Percentiles rank a stretch among this genome's conserved stretches.
Conservation (phyloP, 208 protist genomes). For the Phytomonas sp. region DNA sequence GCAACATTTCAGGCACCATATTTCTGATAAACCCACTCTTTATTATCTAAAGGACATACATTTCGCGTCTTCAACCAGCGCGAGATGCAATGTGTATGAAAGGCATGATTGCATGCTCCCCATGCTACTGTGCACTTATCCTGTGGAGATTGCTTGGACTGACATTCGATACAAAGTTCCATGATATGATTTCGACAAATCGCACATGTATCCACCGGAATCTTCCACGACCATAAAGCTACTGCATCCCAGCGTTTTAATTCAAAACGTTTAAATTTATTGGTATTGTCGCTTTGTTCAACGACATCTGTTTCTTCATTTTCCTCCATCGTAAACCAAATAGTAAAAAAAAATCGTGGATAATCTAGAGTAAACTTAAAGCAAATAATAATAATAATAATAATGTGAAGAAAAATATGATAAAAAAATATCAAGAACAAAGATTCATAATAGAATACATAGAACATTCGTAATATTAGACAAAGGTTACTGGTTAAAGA, state of each 20-base stretch:
- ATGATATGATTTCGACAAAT: constrained; percentile 99
- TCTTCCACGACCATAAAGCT: constrained; percentile 97
- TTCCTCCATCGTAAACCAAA: constrained; percentile 7
- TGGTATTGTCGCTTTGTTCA: constrained; percentile 15
- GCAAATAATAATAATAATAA: neutral
- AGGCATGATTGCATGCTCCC: constrained; percentile 98
- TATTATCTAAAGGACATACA: constrained; percentile 96
- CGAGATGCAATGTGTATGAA: constrained; percentile 98
- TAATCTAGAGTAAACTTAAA: too few relatives aligned
- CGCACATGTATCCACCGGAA: constrained; percentile 97
- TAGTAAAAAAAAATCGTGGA: neutral
- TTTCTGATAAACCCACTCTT: constrained; percentile 97
- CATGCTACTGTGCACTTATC: constrained; percentile 97
- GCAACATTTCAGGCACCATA: constrained; percentile 69
- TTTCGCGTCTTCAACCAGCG: constrained; percentile 97
- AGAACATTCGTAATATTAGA: neutral
- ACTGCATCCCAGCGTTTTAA: constrained; percentile 98
- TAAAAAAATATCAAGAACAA: neutral
- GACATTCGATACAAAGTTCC: constrained; percentile 98
- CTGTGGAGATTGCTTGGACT: constrained; percentile 92
- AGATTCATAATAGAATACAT: neutral
- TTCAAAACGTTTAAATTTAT: constrained; percentile 38
- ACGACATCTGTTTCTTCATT: constrained; percentile 12
- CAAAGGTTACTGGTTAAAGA: neutral
- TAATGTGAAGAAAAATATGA: neutral